Conservation (phyloP, 257 asterid species). For the Nicotiana undulata region DNA sequence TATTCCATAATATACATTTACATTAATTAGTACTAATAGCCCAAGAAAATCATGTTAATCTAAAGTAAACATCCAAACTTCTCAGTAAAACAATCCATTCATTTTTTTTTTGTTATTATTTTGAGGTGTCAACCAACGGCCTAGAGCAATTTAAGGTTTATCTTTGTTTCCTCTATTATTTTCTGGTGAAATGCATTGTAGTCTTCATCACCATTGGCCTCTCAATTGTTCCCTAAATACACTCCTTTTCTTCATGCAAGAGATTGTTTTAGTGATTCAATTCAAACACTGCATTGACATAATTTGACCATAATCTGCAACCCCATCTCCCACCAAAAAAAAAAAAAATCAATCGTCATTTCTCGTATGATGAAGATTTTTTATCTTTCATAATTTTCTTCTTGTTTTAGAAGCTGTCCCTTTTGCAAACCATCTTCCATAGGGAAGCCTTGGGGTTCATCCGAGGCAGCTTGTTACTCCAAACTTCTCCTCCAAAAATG, state of each 20-base stretch:
- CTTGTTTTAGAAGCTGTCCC: not conserved
- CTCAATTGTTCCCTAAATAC: not conserved
- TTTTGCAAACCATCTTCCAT: not conserved
- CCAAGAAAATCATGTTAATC: not conserved
- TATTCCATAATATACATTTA: too few relatives aligned
- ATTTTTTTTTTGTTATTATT: not conserved
- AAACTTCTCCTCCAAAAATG: not conserved
- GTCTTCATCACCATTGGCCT: not conserved
- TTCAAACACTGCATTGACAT: not conserved
- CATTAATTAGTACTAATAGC: not conserved
- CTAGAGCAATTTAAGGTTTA: not conserved
- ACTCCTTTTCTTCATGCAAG: not conserved
- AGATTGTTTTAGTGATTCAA: not conserved
- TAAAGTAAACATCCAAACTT: not conserved
- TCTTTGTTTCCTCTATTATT: not conserved
- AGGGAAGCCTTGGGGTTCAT: constrained; percentile 7
- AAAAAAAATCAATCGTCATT: not conserved
- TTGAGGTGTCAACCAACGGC: not conserved
- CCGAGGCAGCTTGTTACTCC: constrained; percentile 2
- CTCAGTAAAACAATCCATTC: not conserved
- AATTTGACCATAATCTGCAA: not conserved
- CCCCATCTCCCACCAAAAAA: not conserved
- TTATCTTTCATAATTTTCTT: not conserved
- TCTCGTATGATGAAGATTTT: not conserved
- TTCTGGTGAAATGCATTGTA: not conserved